Percentiles rank a stretch among this genome's conserved stretches.
phyloP scores from a whole-genome alignment of 73 alveolate species.

The Paramecium pentaurelia region DNA sequence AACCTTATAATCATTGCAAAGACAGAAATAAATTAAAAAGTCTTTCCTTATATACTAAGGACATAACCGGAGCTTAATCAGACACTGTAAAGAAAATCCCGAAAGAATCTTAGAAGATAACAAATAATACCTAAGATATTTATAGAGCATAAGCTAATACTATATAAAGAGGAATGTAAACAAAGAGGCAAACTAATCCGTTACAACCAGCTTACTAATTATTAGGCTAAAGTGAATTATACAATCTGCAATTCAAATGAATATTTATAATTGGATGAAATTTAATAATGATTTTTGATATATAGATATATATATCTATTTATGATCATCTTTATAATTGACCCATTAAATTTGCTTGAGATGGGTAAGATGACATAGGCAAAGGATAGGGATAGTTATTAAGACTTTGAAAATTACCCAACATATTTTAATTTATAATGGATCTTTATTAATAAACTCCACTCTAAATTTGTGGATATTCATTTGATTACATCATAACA shows the following conservation, averaged over 20 bases:
- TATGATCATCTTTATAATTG: neutral
- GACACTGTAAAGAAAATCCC: neutral
- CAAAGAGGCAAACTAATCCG: neutral
- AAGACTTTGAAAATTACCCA: neutral
- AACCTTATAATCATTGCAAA: neutral
- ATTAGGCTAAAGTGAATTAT: neutral
- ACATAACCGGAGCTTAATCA: conserved; percentile 10
- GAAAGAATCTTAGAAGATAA: neutral
- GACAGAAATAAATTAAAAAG: neutral
- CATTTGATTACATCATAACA: neutral
- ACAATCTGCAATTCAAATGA: neutral
- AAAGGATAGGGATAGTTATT: neutral
- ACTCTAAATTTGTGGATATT: neutral
- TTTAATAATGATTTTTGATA: neutral
- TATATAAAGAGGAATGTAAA: neutral
- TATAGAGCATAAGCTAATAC: conserved; percentile 4
- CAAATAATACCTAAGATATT: neutral
- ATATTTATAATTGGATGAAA: neutral
- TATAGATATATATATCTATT: neutral
- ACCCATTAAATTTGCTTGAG: neutral
- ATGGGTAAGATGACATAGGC: neutral
- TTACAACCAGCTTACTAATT: neutral
- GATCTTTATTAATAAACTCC: neutral
- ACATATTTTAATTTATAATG: neutral
- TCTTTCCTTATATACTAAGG: neutral